A percentile compares a stretch with the other conserved stretches of the same genome.
These are phyloP conservation scores for Phytophthora fragariaefolia DNA, from an alignment of 352 stramenopile species.

Conservation along the genomic window DNA sequence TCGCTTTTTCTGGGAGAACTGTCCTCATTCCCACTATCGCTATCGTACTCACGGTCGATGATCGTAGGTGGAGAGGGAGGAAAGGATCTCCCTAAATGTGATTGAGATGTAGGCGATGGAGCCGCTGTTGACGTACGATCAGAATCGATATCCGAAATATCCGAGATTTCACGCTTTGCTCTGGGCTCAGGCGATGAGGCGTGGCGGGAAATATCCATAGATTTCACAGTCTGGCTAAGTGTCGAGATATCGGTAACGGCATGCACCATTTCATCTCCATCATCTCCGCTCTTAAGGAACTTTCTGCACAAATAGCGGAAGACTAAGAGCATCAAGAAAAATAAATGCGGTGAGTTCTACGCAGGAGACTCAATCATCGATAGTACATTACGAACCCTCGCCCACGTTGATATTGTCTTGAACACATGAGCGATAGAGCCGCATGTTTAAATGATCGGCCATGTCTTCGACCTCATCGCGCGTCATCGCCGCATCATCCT, in stretches of 20 bases:
- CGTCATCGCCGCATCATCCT: conserved; percentile 67
- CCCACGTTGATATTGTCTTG: conserved; percentile 81
- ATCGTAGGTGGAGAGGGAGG: conserved; percentile 17
- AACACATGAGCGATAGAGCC: conserved; percentile 67
- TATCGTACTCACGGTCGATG: conserved; percentile 35
- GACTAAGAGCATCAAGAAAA: conserved; percentile 29
- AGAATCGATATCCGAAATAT: conserved; percentile 46
- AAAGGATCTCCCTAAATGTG: conserved; percentile 15
- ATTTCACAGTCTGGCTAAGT: conserved; percentile 45
- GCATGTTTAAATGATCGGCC: conserved; percentile 61
- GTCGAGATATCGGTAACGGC: conserved; percentile 65
- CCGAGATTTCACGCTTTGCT: conserved; percentile 45
- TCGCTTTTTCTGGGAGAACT: conserved; percentile 19
- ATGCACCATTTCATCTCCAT: conserved; percentile 40
- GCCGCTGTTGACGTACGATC: conserved; percentile 32
- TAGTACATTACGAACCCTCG: conserved; percentile 44
- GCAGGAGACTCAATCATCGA: too few relatives aligned
- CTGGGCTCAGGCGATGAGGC: conserved; percentile 26
- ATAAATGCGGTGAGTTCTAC: too few relatives aligned
- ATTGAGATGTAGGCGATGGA: conserved; percentile 24
- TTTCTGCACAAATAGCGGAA: conserved; percentile 65
- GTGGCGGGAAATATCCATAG: conserved; percentile 16
- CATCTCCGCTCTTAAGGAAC: conserved; percentile 53
- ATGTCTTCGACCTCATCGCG: conserved; percentile 69
- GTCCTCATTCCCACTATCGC: conserved; percentile 29